These are phyloP conservation scores for Penicillium sp. DNA, from an alignment of 2,329 filamentous ascomycete genomes.

Conservation along the genomic window DNA sequence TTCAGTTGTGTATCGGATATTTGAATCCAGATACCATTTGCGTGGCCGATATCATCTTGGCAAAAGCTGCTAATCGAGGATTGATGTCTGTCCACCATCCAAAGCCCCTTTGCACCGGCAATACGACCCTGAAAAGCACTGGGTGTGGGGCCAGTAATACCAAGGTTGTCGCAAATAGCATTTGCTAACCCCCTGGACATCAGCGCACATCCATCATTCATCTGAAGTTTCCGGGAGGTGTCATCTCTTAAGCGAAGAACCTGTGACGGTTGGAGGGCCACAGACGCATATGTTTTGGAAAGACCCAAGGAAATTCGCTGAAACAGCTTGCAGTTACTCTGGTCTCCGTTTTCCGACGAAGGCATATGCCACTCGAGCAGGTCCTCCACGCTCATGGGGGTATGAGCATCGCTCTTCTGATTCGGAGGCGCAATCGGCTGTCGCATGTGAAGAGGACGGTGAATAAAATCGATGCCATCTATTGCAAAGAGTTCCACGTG, in stretches of 20 bases:
- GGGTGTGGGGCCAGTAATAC: constrained; percentile 39
- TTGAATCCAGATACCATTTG: constrained; percentile 47
- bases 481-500: constrained; percentile 42
- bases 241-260: constrained; percentile 31
- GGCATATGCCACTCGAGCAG: constrained; percentile 45
- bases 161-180: constrained; percentile 41
- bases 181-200: constrained; percentile 50
- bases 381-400: constrained; percentile 33
- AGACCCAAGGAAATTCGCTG: constrained; percentile 39
- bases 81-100: constrained; percentile 48
- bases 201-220: constrained; percentile 50
- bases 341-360: constrained; percentile 27
- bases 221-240: constrained; percentile 24
- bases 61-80: constrained; percentile 14
- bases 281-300: constrained; percentile 40
- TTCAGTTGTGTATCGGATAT: constrained; percentile 55
- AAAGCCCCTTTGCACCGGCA: constrained; percentile 56
- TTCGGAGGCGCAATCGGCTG: constrained; percentile 16
- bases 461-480: constrained; percentile 36
- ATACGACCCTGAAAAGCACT: constrained; percentile 54
- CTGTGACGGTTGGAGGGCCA: constrained; percentile 32
- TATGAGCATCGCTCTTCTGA: constrained; percentile 26
- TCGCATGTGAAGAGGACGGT: constrained; percentile 2
- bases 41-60: not conserved
- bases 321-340: constrained; percentile 43